Evolutionary conservation across 495 filamentous ascomycete genomes (phyloP).

Genomic region (Rusavskia elegans): DNA sequence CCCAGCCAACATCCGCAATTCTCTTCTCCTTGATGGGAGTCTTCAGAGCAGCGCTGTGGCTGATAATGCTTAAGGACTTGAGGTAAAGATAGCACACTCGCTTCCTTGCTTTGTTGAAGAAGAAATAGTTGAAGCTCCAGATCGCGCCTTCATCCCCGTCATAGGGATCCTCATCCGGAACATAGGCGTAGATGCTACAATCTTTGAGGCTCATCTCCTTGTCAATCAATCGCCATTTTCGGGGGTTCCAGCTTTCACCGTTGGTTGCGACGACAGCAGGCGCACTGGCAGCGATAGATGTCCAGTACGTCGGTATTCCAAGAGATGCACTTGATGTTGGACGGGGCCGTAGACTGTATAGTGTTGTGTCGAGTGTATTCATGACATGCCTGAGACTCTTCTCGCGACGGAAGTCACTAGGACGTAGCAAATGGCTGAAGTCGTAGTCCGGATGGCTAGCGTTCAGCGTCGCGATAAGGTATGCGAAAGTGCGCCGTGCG

Average conservation of each 20-base stretch:
- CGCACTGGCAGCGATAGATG: constrained; percentile 8
- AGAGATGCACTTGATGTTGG: constrained; percentile 13
- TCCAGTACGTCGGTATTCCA: constrained; percentile 10
- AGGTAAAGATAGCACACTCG: constrained; percentile 91
- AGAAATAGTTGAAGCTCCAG: constrained; percentile 93
- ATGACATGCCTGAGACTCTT: constrained; percentile 59
- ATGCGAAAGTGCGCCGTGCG: constrained; percentile 82
- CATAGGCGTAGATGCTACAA: constrained; percentile 73
- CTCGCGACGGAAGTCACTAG: constrained; percentile 75
- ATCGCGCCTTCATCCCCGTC: constrained; percentile 83
- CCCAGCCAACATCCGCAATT: constrained; percentile 24
- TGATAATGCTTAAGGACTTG: constrained; percentile 68
- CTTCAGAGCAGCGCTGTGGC: constrained; percentile 41
- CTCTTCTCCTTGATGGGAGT: constrained; percentile 16
- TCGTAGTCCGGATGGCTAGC: constrained; percentile 95
- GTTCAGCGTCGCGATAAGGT: constrained; percentile 94
- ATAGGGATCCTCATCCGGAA: constrained; percentile 70
- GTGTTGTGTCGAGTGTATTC: constrained; percentile 66
- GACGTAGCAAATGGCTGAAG: constrained; percentile 78
- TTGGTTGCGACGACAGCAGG: constrained; percentile 18
- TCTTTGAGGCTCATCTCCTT: constrained; percentile 80
- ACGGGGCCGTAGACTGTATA: constrained; percentile 67
- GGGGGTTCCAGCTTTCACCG: constrained; percentile 52
- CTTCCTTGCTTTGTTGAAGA: constrained; percentile 86
- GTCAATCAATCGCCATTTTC: constrained; percentile 81